Evolutionary conservation across 1,139 yeast genomes (phyloP), one percentile per base, ranked within the genome.

Genomic region (Taphrina pruni): DNA sequence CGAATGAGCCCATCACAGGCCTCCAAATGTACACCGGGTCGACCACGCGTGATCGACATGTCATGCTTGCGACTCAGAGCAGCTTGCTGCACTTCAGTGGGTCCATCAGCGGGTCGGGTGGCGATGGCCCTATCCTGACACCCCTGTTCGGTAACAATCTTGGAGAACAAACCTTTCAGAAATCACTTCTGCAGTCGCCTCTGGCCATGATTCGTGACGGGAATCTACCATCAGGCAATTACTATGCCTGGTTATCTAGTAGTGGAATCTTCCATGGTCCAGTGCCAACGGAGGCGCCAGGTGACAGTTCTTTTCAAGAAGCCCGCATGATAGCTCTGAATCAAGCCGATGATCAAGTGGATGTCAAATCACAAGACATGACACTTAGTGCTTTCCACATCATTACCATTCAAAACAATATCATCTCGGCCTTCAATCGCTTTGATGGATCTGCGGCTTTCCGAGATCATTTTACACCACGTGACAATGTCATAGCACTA

Each of bases 401-500:
- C 12, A 43, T 65, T 14, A 41, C 48, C 3, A 17, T 57, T n/a
- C 57, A 36, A 17, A 55, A 56, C 32, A 38, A 41, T 14, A 11
- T 6, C 11, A 26, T 65, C n/a, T 26, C 20, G 6, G 69, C 64
- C 9, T 32, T 45, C 43, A 57, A 48, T 26, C 64, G 64, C 26
- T 58, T 48, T 35, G 61, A 65, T 48, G 65, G 61, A 12, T 32
- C 46, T 17, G 26, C 35, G 38, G 58, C 50, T 4, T 57, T 26
- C 32, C 54, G 38, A 9, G 60, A 54, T n/a, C 55, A 45, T 2
- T 43, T 64, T 8, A 12, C 57, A 1, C 14, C 64, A n/a, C 17
- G 36, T 12, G 69, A 57, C 17, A 54, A 43, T 6, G 39, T 65
- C 36, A 71, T 83, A 6, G 94, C 94, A 0, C 77, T 89, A 2